Percentiles rank a stretch among this genome's conserved stretches.
Evolutionary conservation across 768 basidiomycete species (phyloP).

Genomic region (Clavulina sp.): DNA sequence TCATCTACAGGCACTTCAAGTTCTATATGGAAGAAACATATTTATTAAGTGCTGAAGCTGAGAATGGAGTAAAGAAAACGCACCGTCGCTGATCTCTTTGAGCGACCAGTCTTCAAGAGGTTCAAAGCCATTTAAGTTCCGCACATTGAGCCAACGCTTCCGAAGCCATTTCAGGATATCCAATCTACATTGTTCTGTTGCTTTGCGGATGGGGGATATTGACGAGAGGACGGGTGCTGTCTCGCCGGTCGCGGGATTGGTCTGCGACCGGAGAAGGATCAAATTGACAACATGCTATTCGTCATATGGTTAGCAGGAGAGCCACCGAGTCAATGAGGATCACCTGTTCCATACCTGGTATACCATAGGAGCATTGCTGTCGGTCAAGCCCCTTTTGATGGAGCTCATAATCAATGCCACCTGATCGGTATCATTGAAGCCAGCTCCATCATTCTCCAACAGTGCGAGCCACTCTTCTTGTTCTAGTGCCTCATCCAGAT

Average conservation of each 20-base stretch:
- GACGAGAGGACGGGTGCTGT: constrained; percentile 40
- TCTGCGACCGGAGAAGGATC: constrained; percentile 52
- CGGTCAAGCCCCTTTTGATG: constrained; percentile 41
- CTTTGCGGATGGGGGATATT: constrained; percentile 51
- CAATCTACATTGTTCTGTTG: constrained; percentile 49
- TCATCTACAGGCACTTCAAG: constrained; percentile 69
- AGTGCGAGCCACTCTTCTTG: constrained; percentile 56
- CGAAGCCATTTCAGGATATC: constrained; percentile 59
- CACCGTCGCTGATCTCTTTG: constrained; percentile 73
- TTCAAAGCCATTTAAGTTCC: constrained; percentile 66
- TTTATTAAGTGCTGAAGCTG: constrained; percentile 1
- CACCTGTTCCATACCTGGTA: constrained; percentile 45
- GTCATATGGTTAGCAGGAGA: not conserved
- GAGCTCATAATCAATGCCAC: constrained; percentile 61
- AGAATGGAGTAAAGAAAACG: constrained; percentile 17
- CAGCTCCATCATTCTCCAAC: constrained; percentile 51
- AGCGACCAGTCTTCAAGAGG: constrained; percentile 71
- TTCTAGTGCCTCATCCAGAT: constrained; percentile 48
- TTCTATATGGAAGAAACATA: constrained; percentile 26
- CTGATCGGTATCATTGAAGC: constrained; percentile 62
- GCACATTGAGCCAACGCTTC: constrained; percentile 57
- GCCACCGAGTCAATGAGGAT: not conserved
- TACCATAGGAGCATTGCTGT: constrained; percentile 42
- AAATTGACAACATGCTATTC: constrained; percentile 50
- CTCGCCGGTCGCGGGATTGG: constrained; percentile 23